Evolutionary conservation across 163 green algal species (phyloP).

Genomic region (Scenedesmus sp.): DNA sequence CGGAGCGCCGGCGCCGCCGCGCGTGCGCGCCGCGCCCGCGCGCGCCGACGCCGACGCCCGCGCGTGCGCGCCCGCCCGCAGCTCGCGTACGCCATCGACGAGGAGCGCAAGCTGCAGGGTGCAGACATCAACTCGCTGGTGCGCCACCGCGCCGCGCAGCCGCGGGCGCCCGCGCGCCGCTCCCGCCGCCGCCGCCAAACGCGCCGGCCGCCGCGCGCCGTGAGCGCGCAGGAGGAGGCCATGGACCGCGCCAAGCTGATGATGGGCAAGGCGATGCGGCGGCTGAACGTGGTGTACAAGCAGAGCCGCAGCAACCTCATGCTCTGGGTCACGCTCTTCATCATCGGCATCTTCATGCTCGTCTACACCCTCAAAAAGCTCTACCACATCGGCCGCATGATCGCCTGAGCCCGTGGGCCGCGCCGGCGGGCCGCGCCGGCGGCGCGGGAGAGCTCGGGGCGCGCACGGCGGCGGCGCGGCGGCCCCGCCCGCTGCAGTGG

Average conservation of each 20-base stretch:
- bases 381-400: slow-evolving; percentile 6
- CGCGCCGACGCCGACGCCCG: neutral
- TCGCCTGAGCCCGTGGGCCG: slow-evolving; percentile 24
- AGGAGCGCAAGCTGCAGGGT: slow-evolving; percentile 44
- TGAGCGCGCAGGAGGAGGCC: slow-evolving; percentile 36
- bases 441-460: too few species aligned
- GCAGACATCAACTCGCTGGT: slow-evolving; percentile 30
- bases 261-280: slow-evolving; percentile 19
- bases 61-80: neutral
- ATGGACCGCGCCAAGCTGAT: slow-evolving; percentile 49
- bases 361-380: slow-evolving; percentile 43
- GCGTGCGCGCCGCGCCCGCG: neutral
- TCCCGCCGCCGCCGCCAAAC: too few species aligned
- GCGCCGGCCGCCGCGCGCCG: too few species aligned
- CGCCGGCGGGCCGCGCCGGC: too few species aligned
- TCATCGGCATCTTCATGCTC: slow-evolving; percentile 15
- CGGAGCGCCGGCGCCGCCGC: too few species aligned
- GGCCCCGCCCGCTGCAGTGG: too few species aligned
- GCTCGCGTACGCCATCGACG: slow-evolving; percentile 37
- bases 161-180: too few species aligned
- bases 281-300: slow-evolving; percentile 34
- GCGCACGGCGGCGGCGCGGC: too few species aligned
- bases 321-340: slow-evolving; percentile 44
- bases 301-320: slow-evolving; percentile 42
- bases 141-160: neutral